Percentiles rank a stretch among this genome's conserved stretches.
Conservation (phyloP, 2,329 filamentous ascomycete genomes). For the Tolypocladium endophyticum region DNA sequence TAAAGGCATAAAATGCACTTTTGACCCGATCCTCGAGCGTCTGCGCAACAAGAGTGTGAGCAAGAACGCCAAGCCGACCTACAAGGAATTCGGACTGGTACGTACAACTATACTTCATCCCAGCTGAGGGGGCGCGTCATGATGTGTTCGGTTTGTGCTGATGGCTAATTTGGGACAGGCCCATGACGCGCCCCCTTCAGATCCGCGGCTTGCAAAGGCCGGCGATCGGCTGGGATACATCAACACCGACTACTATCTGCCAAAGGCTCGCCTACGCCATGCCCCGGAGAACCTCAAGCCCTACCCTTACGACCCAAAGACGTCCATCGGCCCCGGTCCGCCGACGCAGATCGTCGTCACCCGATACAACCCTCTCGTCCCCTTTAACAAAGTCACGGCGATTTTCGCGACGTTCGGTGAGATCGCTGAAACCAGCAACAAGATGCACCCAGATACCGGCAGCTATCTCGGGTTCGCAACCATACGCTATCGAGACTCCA, state of each 20-base stretch:
- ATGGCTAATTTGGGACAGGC: conserved; percentile 60
- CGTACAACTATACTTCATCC: conserved; percentile 38
- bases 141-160: conserved; percentile 29
- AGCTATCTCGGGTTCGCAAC: conserved; percentile 90
- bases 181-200: conserved; percentile 68
- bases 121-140: conserved; percentile 48
- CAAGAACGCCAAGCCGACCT: conserved; percentile 48
- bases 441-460: conserved; percentile 88
- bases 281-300: conserved; percentile 72
- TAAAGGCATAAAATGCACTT: conserved; percentile 48
- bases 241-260: conserved; percentile 58
- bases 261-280: conserved; percentile 59
- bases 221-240: conserved; percentile 56
- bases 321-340: conserved; percentile 79
- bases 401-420: conserved; percentile 77
- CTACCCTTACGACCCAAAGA: conserved; percentile 71
- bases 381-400: conserved; percentile 65
- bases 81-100: conserved; percentile 57
- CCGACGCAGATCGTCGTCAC: conserved; percentile 85
- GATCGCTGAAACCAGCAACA: conserved; percentile 83
- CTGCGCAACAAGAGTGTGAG: conserved; percentile 37
- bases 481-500: conserved; percentile 74
- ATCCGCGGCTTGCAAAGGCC: conserved; percentile 66
- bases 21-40: conserved; percentile 49
- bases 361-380: conserved; percentile 87